These are phyloP conservation scores for Trichoderma asperellum DNA, from an alignment of 2,329 filamentous ascomycete species.

Conservation along the genomic window DNA sequence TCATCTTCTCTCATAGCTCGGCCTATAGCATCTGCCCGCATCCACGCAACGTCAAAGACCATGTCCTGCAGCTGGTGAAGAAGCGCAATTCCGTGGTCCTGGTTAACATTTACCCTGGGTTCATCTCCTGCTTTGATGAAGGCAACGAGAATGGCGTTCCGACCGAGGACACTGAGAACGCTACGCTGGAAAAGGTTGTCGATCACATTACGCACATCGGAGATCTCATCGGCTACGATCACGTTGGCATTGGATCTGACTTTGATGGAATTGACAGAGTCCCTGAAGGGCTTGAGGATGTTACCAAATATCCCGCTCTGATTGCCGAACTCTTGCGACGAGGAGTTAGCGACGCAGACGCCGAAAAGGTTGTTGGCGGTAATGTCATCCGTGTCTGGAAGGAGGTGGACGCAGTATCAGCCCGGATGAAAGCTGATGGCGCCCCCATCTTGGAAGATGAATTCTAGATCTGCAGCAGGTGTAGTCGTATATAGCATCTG, in stretches of 20 bases:
- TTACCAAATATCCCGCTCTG: conserved; percentile 79
- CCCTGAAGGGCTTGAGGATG: conserved; percentile 79
- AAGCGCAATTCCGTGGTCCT: conserved; percentile 77
- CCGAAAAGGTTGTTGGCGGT: conserved; percentile 73
- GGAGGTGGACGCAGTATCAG: conserved; percentile 74
- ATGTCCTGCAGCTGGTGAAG: conserved; percentile 78
- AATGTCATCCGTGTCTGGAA: conserved; percentile 86
- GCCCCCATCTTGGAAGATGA: conserved; percentile 60
- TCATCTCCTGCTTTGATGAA: conserved; percentile 73
- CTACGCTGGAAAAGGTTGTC: conserved; percentile 76
- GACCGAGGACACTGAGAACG: conserved; percentile 66
- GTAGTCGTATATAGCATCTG: background rate
- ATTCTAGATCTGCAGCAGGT: background rate
- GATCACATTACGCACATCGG: conserved; percentile 84
- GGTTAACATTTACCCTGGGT: conserved; percentile 86
- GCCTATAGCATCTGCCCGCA: conserved; percentile 82
- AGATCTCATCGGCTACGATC: conserved; percentile 78
- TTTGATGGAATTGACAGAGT: conserved; percentile 76
- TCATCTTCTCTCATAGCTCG: conserved; percentile 89
- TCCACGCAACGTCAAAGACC: conserved; percentile 86
- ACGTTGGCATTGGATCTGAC: conserved; percentile 88
- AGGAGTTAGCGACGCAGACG: conserved; percentile 75
- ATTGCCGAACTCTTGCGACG: conserved; percentile 73
- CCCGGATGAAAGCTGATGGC: conserved; percentile 63
- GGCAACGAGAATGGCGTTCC: conserved; percentile 67